Conservation (phyloP, 2,329 filamentous ascomycete species). For the Ceratocystis colombiana region DNA sequence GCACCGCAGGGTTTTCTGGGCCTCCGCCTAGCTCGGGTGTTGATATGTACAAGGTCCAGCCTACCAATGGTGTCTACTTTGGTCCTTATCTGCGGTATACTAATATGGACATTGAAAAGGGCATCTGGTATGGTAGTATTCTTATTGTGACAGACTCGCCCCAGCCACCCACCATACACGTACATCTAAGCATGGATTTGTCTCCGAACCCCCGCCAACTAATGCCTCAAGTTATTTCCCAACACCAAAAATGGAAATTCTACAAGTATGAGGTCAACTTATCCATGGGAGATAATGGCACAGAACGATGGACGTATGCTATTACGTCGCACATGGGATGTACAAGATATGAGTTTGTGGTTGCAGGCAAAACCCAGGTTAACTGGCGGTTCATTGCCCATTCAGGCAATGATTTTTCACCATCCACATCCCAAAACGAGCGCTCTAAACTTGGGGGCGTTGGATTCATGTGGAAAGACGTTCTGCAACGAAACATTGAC, state of each 20-base stretch:
- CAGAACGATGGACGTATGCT: conserved; percentile 91
- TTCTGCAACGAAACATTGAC: conserved; percentile 92
- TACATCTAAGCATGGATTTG: conserved; percentile 80
- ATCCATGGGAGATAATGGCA: conserved; percentile 72
- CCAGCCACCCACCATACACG: conserved; percentile 90
- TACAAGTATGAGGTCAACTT: conserved; percentile 90
- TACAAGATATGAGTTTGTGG: conserved; percentile 94
- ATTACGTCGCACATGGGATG: conserved; percentile 95
- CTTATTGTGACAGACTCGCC: conserved; percentile 82
- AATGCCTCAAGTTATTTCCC: conserved; percentile 68
- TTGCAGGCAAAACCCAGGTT: conserved; percentile 79
- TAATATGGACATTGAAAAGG: conserved; percentile 92
- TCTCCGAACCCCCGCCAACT: conserved; percentile 88
- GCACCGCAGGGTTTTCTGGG: conserved; percentile 71
- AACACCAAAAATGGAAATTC: conserved; percentile 89
- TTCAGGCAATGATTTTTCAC: conserved; percentile 89
- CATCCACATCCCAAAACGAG: conserved; percentile 78
- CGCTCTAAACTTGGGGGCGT: conserved; percentile 76
- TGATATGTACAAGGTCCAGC: conserved; percentile 85
- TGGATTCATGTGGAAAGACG: conserved; percentile 98
- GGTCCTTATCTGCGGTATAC: conserved; percentile 90
- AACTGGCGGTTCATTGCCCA: conserved; percentile 95
- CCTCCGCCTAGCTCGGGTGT: conserved; percentile 83
- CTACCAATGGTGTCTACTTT: conserved; percentile 96
- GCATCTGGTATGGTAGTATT: conserved; percentile 87